Evolutionary conservation across 257 asterid species (phyloP).

Genomic region (Nicotiana attenuata): DNA sequence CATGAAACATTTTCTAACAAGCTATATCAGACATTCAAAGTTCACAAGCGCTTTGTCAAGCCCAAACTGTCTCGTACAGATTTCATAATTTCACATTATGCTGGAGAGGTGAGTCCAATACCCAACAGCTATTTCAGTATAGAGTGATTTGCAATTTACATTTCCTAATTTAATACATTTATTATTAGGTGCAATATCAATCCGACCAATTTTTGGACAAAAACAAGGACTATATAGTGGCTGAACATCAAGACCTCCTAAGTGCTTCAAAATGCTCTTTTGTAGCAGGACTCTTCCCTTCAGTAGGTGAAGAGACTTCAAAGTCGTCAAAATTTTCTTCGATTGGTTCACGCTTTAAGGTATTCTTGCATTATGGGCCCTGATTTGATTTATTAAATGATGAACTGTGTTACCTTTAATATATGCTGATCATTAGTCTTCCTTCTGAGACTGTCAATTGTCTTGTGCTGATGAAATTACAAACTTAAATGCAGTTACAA

Average conservation of each 20-base stretch:
- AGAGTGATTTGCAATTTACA: conserved; percentile 9
- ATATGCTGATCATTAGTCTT: background rate
- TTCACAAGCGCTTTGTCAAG: conserved; percentile 83
- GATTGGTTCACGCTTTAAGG: conserved; percentile 98
- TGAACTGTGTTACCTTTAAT: background rate
- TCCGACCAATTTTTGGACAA: conserved; percentile 96
- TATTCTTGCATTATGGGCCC: conserved; percentile 20
- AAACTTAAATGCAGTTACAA: conserved; percentile 72
- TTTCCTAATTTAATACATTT: conserved; percentile 21
- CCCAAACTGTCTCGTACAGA: conserved; percentile 96
- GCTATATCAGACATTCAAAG: conserved; percentile 91
- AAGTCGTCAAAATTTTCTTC: conserved; percentile 96
- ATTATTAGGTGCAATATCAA: conserved; percentile 82
- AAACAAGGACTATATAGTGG: conserved; percentile 95
- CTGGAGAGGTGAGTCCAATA: conserved; percentile 80
- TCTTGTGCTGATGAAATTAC: conserved; percentile 11
- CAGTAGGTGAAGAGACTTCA: conserved; percentile 62
- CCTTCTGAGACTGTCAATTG: background rate
- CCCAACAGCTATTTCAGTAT: background rate
- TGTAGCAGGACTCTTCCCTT: conserved; percentile 98
- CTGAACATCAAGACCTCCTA: conserved; percentile 94
- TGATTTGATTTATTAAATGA: conserved; percentile 1
- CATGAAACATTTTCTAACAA: conserved; percentile 94
- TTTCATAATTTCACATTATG: conserved; percentile 83
- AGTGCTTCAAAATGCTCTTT: conserved; percentile 78